Base-by-base conservation (phyloP, 768 basidiomycete genomes). In the Macrolepiota fuliginosa region DNA sequence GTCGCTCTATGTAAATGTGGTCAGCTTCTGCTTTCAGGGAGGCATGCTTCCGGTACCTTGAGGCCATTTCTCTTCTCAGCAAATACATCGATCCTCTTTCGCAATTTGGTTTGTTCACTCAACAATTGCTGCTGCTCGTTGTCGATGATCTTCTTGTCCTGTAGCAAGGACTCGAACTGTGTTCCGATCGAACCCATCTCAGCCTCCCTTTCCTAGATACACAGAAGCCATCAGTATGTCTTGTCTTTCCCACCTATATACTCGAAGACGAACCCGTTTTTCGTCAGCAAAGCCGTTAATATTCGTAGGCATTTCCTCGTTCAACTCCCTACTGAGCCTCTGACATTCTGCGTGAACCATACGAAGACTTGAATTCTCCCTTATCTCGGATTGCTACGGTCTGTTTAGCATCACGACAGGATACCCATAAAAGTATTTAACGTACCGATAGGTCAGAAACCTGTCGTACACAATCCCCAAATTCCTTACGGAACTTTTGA, bases 241-340 rank as follows among this genome's bases (percentile, higher is more conserved):
- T 9, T 25, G 11, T 12, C n/a, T 36, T 51, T 12, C 12, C 15
- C 7, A 32, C 11, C 17, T 45, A 45, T 35, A 22, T 10, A 37
- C 32, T 39, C 32, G 22, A 37, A 61, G 32, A 69, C 81, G 29
- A 65, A 87, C 89, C 65, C 78, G 70, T 69, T 85, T 83, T 4
- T 80, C 83, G 11, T 72, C 77, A 62, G 87, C 76, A 13, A 90
- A 73, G 13, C 80, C 82, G 22, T 81, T 76, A n/a, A 90, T 76
- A 65, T 82, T 81, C 6, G 82, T 83, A 1, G 90, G 88, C 70
- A 89, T 75, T 12, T 90, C 88, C 19, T 90, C 88, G 60, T 88
- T 89, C 12, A 81, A 79, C 63, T 89, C 88, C 37, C 81, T 75
- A 63, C 87, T 82, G 17, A 90, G 68, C 22, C 73, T 32, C 68